Evolutionary conservation across 768 basidiomycete genomes (phyloP).

Genomic region (Ramaria sp.): DNA sequence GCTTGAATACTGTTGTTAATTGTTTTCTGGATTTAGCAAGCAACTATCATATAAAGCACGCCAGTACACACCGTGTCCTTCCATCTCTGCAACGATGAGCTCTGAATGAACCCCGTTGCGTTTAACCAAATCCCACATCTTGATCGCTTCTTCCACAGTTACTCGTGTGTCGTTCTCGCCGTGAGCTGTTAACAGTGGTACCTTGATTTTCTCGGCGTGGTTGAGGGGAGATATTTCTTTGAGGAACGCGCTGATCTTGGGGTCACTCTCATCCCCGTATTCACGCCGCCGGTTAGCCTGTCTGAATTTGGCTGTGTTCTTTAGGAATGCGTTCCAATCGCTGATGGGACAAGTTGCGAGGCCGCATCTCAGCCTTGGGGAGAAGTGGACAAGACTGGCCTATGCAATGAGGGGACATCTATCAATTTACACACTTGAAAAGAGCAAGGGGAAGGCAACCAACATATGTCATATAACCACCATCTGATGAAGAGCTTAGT

Average conservation of each 20-base stretch:
- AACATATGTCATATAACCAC: constrained; percentile 31
- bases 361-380: constrained; percentile 28
- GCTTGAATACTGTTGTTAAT: too few species aligned
- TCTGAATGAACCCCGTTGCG: constrained; percentile 22
- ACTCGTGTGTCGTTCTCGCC: constrained; percentile 31
- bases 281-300: constrained; percentile 26
- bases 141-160: constrained; percentile 27
- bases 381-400: constrained; percentile 31
- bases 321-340: constrained; percentile 31
- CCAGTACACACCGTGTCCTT: constrained; percentile 33
- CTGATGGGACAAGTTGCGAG: constrained; percentile 30
- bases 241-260: constrained; percentile 26
- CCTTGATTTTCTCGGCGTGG: constrained; percentile 24
- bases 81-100: constrained; percentile 29
- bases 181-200: constrained; percentile 30
- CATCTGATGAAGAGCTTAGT: constrained; percentile 17
- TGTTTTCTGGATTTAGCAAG: too few species aligned
- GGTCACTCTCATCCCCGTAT: constrained; percentile 30
- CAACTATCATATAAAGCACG: too few species aligned
- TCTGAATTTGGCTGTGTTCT: constrained; percentile 28
- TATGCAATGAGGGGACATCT: constrained; percentile 9
- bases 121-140: constrained; percentile 25
- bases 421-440: neutral
- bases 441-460: constrained; percentile 3
- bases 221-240: constrained; percentile 30